Percentiles rank a stretch among this genome's conserved stretches.
These are phyloP conservation scores for Petunia secreta DNA, from an alignment of 257 asterid species.

Conservation along the genomic window DNA sequence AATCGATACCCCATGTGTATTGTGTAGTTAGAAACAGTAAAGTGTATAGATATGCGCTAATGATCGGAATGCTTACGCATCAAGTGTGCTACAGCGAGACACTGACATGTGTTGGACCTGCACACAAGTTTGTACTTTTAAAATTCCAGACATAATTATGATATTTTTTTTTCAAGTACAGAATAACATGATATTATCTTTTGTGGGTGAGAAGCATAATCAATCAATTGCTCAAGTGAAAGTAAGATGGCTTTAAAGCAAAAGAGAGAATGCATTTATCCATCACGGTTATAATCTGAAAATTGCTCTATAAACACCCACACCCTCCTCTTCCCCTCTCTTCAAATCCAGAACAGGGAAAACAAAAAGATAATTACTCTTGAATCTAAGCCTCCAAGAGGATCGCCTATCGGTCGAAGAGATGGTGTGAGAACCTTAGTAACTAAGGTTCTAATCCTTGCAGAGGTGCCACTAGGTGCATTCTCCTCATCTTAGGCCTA, in stretches of 20 bases:
- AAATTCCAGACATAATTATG: neutral
- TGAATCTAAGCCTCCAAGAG: neutral
- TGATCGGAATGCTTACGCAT: neutral
- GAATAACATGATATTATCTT: no score
- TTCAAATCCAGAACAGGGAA: neutral
- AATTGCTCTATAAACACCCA: neutral
- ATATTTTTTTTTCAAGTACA: no score
- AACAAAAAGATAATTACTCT: neutral
- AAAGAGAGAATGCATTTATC: neutral
- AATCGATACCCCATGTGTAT: neutral
- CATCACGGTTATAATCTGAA: neutral
- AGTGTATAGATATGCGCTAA: neutral
- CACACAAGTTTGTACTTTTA: neutral
- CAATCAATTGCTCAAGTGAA: neutral
- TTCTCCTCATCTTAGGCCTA: neutral
- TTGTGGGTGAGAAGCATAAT: no score
- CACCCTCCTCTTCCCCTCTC: no score
- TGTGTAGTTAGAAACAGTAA: neutral
- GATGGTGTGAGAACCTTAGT: neutral
- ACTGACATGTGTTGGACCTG: conserved; percentile 12
- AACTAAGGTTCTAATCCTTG: neutral
- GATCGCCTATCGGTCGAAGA: neutral
- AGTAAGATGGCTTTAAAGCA: neutral
- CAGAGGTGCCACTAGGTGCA: neutral
- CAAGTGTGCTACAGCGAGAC: conserved; percentile 17